Evolutionary conservation across 1,284 basidiomycete genomes (phyloP), one percentile per base, ranked within the genome.

Genomic region (Flammula alnicola): DNA sequence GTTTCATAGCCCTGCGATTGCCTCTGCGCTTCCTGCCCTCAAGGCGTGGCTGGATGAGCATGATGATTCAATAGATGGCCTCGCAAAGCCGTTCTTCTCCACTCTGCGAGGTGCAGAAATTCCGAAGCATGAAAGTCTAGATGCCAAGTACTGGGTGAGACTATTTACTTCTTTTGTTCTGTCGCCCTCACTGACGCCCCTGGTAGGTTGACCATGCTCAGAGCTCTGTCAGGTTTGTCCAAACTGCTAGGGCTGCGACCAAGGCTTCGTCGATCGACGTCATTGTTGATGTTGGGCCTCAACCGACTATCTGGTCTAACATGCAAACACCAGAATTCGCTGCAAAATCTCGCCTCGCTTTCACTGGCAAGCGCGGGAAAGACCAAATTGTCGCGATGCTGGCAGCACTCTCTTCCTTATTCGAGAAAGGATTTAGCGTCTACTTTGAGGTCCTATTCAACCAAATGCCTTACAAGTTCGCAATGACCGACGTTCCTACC

Each of bases 1-100:
- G 8, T 71, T 71, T 61, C 69, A 71, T 23, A 69, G 68, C 44
- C 65, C 64, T 29, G 64, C 63, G 37, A 63, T 71, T 41, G 55
- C 62, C 1, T 46, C 53, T 14, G 59, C 59, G 9, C 57, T 71
- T 44, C 59, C 60, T 6, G 50, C 59, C 2, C 59, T 71, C 6
- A 56, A 54, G 23, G 43, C 49, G 5, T 69, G 67, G 65, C 36
- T 67, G n/a, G 56, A 62, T 12, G 52, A 59, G 10, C 54, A 64
- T n/a, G 48, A 49, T 12, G 38, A 50, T 1, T n/a, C 35, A 4
- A 55, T 65, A 25, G 45, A 42, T 26, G 49, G 51, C 5, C 56
- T 67, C 16, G 59, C 60, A 16, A 54, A 65, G 23, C 59, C 62
- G 0, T 63, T 67, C 43, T 67, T 64, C 49, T 71, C 69, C 1